Base-by-base conservation (phyloP, 306 rosid species). In the Coriaria nepalensis region DNA sequence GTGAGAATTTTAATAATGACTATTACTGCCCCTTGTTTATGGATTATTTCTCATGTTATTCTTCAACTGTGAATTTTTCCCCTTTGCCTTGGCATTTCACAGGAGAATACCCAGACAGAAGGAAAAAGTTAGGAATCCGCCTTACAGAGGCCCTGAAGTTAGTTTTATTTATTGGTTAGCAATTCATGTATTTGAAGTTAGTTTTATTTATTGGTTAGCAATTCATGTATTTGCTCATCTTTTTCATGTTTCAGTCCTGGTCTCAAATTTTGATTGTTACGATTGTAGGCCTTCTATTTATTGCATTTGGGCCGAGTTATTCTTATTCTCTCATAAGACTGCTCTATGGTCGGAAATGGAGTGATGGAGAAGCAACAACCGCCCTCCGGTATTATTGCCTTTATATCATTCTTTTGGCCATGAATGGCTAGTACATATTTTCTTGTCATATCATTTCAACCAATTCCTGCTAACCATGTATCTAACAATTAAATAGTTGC, bases 271-370 rank as follows among this genome's bases (percentile, higher is more conserved):
- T 55, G 51, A 49, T 69, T 56, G 13, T 50, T 7, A 59, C 45
- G 48, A 58, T 45, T 79, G 69, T 68, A 90, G 97, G 95, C 38
- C 80, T 90, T 64, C 60, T 84, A 47, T 74, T 84, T 62, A 75
- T 90, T 80, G 95, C 95, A 49, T 90, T 90, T 70, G 97, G 97
- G 50, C 95, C 94, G 11, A 79, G 97, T 67, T 90, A 79, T 66
- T 71, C 94, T 43, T 90, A 90, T 71, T 82, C 95, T 4, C 94
- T 90, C 60, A 67, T 90, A 77, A 77, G 95, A 67, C 68, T 84
- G 77, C 62, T 90, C 14, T 90, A 84, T 51, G 97, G 97, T 15
- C 73, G 50, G 68, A 81, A 81, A 66, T 90, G 94, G 95, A 90
- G 97, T 71, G 92, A 90, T 47, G 93, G 95, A 50, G 97, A 90